phyloP scores from a whole-genome alignment of 2,329 filamentous ascomycete genomes.

The Talaromyces rugulosus region DNA sequence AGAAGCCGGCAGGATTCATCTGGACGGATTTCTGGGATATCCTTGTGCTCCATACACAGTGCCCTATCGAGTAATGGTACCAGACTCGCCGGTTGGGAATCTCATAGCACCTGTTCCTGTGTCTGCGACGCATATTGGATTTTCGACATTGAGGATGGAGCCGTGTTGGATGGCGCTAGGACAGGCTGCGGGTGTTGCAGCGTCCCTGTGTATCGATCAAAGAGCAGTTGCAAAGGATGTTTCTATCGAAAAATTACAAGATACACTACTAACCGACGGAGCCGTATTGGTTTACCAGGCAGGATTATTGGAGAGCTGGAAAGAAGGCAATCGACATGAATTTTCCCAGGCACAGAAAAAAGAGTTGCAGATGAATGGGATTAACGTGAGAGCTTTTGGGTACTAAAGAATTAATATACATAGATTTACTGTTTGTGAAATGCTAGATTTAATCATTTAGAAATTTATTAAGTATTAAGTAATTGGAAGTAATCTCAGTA shows the following conservation, averaged over 20 bases:
- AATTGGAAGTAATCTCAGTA: not conserved
- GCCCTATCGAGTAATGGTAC: not conserved
- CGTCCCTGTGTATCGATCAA: not conserved
- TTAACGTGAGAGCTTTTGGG: not conserved
- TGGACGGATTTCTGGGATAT: not conserved
- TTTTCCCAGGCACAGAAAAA: not conserved
- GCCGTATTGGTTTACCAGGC: not conserved
- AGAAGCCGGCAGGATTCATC: not conserved
- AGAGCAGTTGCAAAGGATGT: not conserved
- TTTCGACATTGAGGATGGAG: conserved; percentile 1
- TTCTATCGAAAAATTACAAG: not conserved
- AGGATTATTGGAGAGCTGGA: conserved; percentile 1
- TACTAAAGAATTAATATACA: not conserved
- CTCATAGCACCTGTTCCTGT: not conserved
- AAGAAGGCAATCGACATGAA: not conserved
- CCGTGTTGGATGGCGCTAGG: not conserved
- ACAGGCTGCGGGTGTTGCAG: not conserved
- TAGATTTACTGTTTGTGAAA: not conserved
- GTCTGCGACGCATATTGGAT: not conserved
- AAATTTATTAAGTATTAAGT: not conserved
- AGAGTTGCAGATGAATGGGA: not conserved
- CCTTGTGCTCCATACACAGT: not conserved
- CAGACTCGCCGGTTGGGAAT: not conserved
- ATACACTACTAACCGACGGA: not conserved
- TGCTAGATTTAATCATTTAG: not conserved